Base-by-base conservation (phyloP, 2,329 filamentous ascomycete genomes). In the Alternaria metachromatica region DNA sequence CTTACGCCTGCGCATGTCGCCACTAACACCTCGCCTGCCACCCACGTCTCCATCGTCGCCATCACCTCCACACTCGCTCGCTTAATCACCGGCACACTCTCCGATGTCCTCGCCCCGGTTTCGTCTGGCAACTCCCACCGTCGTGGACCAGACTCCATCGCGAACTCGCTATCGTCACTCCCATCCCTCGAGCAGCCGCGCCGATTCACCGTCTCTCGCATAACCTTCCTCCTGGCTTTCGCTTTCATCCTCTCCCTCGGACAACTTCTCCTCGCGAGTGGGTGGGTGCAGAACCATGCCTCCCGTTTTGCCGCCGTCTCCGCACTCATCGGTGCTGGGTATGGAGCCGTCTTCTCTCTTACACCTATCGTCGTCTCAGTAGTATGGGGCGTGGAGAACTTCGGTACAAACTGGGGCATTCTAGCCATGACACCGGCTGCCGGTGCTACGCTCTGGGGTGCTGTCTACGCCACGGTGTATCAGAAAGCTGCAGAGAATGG, bases 351-450 rank as follows among this genome's bases (percentile, higher is more conserved):
- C 21, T 99, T 98, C 83, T 92, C 89, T 51, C 86, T 98, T 6
- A 92, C 92, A 0, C 96, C 96, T 3, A 94, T 98, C 68, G 92
- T 98, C 60, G 91, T 97, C 71, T 93, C 90, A n/a, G 94, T 97
- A 10, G 95, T 99, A 49, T 99, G 96, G 96, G 96, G 96, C 25
- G 94, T 97, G 0, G 94, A 98, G 83, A 99, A 98, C 78, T 98
- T 99, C 77, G 96, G 93, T 62, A 99, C 96, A 0, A 98, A 99
- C 74, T 99, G 95, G 89, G 96, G 96, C 10, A 94, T 98, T 65
- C 89, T 98, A 8, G 94, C 94, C 45, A 96, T 96, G 85, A 90
- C 95, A 60, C 96, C 96, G 3, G 96, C 96, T 0, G 82, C 92
- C 0, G 96, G 95, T 0, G 94, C 95, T 0, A 93, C 93, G 0